Conservation (phyloP, 2,329 filamentous ascomycete genomes). For the Fusarium sterilihyphosum region DNA sequence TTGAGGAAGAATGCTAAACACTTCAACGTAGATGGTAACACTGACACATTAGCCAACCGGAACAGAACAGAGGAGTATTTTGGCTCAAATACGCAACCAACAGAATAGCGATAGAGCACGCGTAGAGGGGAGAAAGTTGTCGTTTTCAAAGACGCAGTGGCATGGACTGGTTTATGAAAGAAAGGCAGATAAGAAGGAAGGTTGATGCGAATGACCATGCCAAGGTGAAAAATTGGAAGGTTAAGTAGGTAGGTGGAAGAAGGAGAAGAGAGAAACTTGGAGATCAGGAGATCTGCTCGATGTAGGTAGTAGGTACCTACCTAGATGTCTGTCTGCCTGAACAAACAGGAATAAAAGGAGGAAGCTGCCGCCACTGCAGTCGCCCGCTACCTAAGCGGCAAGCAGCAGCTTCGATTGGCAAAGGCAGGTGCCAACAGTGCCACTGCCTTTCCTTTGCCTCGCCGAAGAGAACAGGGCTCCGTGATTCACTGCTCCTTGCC, state of each 20-base stretch:
- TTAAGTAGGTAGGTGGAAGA: not conserved
- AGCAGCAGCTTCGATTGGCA: not conserved
- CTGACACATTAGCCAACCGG: not conserved
- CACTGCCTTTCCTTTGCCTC: not conserved
- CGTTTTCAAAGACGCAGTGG: not conserved
- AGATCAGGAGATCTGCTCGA: not conserved
- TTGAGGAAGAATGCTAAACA: constrained; percentile 4
- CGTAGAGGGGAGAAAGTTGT: not conserved
- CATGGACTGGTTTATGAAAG: not conserved
- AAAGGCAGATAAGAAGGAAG: not conserved
- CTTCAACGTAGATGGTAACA: not conserved
- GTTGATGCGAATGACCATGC: not conserved
- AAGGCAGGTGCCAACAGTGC: constrained; percentile 1
- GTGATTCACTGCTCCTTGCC: not conserved
- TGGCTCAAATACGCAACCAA: not conserved
- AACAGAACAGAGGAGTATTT: not conserved
- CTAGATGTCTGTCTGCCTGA: not conserved
- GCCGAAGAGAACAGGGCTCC: not conserved
- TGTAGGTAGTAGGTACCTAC: not conserved
- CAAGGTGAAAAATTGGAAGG: not conserved
- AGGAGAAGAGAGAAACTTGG: not conserved
- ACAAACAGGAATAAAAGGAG: not conserved
- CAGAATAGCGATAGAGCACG: not conserved
- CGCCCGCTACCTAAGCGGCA: not conserved
- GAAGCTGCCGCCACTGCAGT: not conserved